Percentiles rank a stretch among this genome's conserved stretches.
Conservation (phyloP, 2,329 filamentous ascomycete genomes). For the Gnomoniopsis smithogilvyi region DNA sequence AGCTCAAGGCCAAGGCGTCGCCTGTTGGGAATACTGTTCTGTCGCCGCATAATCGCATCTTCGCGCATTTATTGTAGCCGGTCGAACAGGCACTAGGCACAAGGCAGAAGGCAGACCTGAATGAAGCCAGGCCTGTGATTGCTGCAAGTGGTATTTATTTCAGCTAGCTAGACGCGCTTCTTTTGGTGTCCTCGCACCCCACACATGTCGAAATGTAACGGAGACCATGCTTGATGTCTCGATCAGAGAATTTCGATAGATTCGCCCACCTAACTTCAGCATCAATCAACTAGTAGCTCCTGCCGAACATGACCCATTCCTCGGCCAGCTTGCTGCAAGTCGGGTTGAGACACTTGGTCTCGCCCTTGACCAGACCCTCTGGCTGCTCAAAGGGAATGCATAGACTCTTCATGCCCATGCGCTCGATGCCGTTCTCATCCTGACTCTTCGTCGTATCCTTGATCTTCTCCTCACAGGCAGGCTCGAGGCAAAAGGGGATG, state of each 20-base stretch:
- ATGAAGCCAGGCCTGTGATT: background rate
- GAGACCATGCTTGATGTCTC: background rate
- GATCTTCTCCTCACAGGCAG: conserved; percentile 87
- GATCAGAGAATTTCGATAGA: background rate
- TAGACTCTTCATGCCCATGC: conserved; percentile 66
- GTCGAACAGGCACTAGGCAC: no score
- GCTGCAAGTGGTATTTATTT: background rate
- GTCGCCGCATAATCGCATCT: no score
- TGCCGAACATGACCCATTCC: conserved; percentile 90
- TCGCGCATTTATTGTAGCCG: no score
- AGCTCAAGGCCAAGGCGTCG: no score
- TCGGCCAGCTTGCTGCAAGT: conserved; percentile 75
- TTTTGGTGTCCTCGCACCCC: background rate
- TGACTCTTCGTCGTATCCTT: conserved; percentile 76
- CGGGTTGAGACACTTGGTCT: conserved; percentile 90
- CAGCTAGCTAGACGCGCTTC: background rate
- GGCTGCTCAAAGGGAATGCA: conserved; percentile 85
- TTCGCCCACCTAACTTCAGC: background rate
- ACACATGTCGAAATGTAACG: background rate
- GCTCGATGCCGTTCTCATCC: conserved; percentile 49
- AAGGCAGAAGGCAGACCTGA: no score
- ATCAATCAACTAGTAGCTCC: conserved; percentile 51
- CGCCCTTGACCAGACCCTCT: conserved; percentile 70
- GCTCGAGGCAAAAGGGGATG: conserved; percentile 82
- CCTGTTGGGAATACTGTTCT: no score